Conservation (phyloP, 768 basidiomycete genomes). For the Termitomyces sp. region DNA sequence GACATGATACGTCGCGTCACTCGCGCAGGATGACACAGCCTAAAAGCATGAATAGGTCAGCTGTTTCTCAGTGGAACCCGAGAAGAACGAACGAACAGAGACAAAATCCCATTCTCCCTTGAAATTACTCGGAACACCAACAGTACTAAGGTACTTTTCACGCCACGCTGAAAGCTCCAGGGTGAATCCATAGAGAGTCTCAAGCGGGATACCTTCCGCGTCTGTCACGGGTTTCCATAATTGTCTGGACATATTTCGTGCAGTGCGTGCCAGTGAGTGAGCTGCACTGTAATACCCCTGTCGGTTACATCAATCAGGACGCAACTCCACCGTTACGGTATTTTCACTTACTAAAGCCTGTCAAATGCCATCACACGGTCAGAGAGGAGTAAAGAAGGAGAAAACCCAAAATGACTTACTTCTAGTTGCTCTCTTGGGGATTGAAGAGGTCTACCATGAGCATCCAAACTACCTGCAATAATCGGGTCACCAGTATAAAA, state of each 20-base stretch:
- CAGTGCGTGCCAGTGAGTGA: slow-evolving; percentile 78
- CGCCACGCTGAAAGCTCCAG: slow-evolving; percentile 65
- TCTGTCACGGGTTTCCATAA: slow-evolving; percentile 80
- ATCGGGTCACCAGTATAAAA: slow-evolving; percentile 75
- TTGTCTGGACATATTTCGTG: slow-evolving; percentile 74
- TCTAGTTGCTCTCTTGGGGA: slow-evolving; percentile 78
- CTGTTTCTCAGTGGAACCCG: background rate
- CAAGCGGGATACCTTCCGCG: slow-evolving; percentile 70
- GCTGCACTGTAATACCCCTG: slow-evolving; percentile 84
- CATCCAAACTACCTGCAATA: slow-evolving; percentile 40
- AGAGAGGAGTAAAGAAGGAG: slow-evolving; percentile 2
- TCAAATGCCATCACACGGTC: slow-evolving; percentile 11
- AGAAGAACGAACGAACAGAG: slow-evolving; percentile 31
- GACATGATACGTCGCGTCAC: slow-evolving; percentile 86
- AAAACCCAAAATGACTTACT: slow-evolving; percentile 33
- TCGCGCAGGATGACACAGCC: slow-evolving; percentile 61
- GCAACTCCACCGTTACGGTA: slow-evolving; percentile 8
- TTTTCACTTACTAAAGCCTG: slow-evolving; percentile 62
- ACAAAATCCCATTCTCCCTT: slow-evolving; percentile 90
- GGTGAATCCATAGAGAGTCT: slow-evolving; percentile 54
- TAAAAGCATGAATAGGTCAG: slow-evolving; percentile 18
- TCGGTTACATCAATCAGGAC: slow-evolving; percentile 12
- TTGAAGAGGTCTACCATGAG: slow-evolving; percentile 38
- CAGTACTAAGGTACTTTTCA: slow-evolving; percentile 64
- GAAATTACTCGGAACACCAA: slow-evolving; percentile 85